Base-by-base conservation (phyloP, 169 alveolate genomes). In the Plasmodium sp. region DNA sequence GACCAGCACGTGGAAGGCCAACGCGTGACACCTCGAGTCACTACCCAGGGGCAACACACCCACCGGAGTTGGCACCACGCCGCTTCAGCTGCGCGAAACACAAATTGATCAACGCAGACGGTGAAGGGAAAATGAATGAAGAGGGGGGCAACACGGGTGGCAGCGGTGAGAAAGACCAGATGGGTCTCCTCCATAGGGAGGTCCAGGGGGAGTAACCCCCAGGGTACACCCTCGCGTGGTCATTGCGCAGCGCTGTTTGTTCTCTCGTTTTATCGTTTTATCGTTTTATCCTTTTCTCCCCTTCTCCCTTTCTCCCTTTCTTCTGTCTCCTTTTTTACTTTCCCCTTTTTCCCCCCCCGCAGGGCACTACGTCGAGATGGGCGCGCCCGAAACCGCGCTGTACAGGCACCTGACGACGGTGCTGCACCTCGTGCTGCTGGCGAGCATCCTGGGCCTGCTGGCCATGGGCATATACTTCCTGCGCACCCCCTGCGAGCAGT, bases 341-440 rank as follows among this genome's bases (percentile, higher is more conserved):
- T 27, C 0, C 36, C 31, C n/a, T 27, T 71, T 67, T 16, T 10
- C 18, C 16, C 0, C 36, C 33, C n/a, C 14, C 62, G 22, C 83
- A 88, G 94, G 74, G 14, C 79, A 54, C 51, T 88, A 88, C 75
- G 5, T 79, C 33, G 75, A 88, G 77, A 12, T 88, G 75, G 62
- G 41, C 34, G 45, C 34, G 12, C 31, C 94, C 16, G 94, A 88
- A 31, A 34, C 5, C 3, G 12, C 39, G 1, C 31, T 88, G 34
- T 88, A 77, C 71, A 31, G 88, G 74, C 79, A 88, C 77, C 72
- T 88, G 27, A 58, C 86, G 12, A 88, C 27, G 36, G 5, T 73
- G 33, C 73, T 88, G n/a, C 81, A 79, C 48, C n/a, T 88, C 5
- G 16, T 43, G 10, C 34, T 67, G 82, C 7, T 88, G 22, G 14